Evolutionary conservation across 106 monocot genomes (phyloP).

Genomic region (Dioscorea alata): DNA sequence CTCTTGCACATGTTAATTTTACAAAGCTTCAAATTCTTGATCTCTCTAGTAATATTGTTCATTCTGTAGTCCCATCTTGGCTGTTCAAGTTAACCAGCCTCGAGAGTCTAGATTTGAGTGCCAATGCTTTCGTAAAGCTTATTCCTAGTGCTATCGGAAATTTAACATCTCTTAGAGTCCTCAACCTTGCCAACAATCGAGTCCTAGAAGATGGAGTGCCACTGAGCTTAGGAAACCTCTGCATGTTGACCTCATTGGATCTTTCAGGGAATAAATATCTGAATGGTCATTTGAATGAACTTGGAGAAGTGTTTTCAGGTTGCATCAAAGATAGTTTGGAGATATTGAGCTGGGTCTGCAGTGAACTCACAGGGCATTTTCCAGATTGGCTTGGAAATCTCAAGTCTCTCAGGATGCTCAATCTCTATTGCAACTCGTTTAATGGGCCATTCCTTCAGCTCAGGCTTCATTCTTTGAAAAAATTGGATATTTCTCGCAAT

Average conservation of each 20-base stretch:
- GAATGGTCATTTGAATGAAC: neutral
- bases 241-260: neutral
- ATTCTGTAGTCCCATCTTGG: too few species aligned
- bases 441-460: neutral
- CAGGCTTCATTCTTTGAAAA: too few species aligned
- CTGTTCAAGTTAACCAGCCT: too few species aligned
- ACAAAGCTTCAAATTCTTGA: slow-evolving; percentile 1
- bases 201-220: too few species aligned
- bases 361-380: neutral
- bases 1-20: slow-evolving; percentile 11
- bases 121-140: neutral
- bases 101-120: neutral
- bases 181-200: neutral
- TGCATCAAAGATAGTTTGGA: slow-evolving; percentile 5
- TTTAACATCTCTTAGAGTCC: neutral
- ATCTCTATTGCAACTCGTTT: slow-evolving; percentile 6
- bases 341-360: neutral
- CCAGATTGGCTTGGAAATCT: slow-evolving; percentile 5
- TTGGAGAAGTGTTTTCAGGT: neutral
- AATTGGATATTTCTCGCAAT: too few species aligned
- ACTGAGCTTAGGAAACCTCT: too few species aligned
- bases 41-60: too few species aligned
- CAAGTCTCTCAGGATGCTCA: slow-evolving; percentile 6
- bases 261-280: neutral
- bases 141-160: neutral